phyloP scores from a whole-genome alignment of 192 early-diverging fungal genomes.

The Funneliformis geosporum region DNA sequence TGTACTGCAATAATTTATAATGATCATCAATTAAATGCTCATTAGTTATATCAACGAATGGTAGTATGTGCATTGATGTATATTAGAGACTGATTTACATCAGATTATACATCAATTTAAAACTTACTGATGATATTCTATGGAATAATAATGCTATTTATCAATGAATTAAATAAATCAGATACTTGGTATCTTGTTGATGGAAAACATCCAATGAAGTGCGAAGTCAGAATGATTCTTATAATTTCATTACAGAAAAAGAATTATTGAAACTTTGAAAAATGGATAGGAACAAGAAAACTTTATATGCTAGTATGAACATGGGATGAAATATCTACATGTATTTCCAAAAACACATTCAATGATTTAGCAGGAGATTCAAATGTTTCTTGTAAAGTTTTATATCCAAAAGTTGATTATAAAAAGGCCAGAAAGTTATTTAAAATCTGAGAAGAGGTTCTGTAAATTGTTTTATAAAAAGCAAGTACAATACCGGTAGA shows the following conservation, averaged over 20 bases:
- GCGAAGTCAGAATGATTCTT: constrained; percentile 9
- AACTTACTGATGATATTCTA: too few species aligned
- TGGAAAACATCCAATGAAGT: constrained; percentile 9
- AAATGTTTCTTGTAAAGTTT: not conserved
- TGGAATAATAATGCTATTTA: not conserved
- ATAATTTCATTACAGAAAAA: not conserved
- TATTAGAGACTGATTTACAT: too few species aligned
- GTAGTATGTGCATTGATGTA: too few species aligned
- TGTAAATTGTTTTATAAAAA: too few species aligned
- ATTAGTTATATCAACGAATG: too few species aligned
- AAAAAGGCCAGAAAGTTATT: too few species aligned
- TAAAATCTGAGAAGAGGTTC: too few species aligned
- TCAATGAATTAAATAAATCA: not conserved
- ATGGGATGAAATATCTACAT: not conserved
- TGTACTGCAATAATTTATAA: too few species aligned
- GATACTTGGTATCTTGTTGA: constrained; percentile 22
- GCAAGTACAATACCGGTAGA: too few species aligned
- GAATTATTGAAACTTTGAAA: constrained; percentile 1
- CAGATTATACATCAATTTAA: too few species aligned
- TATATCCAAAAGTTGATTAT: not conserved
- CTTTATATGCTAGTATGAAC: constrained; percentile 3
- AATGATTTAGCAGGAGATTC: not conserved
- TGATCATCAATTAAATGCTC: too few species aligned
- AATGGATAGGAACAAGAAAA: not conserved
- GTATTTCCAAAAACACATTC: too few species aligned